A percentile compares a stretch with the other conserved stretches of the same genome.
Evolutionary conservation across 352 stramenopile species (phyloP).

Genomic region (Pythium biforme): DNA sequence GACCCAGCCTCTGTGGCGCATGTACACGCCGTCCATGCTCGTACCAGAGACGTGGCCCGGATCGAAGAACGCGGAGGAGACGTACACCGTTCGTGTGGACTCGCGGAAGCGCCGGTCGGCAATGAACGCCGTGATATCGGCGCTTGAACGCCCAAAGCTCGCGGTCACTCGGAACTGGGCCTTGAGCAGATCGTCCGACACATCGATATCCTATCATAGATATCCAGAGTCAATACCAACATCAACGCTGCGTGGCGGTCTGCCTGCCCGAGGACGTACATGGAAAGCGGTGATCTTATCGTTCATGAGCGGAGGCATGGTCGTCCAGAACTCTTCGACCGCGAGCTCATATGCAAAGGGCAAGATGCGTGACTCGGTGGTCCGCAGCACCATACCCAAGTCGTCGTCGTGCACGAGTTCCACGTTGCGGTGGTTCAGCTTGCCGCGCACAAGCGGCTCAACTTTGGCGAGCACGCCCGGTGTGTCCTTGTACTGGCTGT

Average conservation of each 20-base stretch:
- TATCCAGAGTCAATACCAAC: no score
- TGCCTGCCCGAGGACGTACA: no score
- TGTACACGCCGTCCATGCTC: constrained; percentile 15
- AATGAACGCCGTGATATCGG: not conserved
- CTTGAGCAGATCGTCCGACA: constrained; percentile 3
- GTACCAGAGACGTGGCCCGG: not conserved
- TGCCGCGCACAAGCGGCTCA: not conserved
- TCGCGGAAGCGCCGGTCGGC: constrained; percentile 7
- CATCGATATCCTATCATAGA: not conserved
- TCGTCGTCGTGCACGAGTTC: constrained; percentile 4
- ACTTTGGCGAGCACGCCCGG: not conserved
- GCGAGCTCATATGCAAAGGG: constrained; percentile 16
- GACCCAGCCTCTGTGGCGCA: constrained; percentile 14
- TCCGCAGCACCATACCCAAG: constrained; percentile 11
- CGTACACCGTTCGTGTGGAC: not conserved
- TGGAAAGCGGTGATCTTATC: constrained; percentile 1
- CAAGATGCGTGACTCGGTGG: constrained; percentile 4
- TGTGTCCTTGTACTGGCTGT: not conserved
- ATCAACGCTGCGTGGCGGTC: no score
- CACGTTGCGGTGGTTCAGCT: not conserved
- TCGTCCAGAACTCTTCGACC: constrained; percentile 3
- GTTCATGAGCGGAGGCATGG: not conserved
- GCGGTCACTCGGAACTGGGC: not conserved
- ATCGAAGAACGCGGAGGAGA: constrained; percentile 2
- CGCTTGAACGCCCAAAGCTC: not conserved